Evolutionary conservation across 2,329 filamentous ascomycete genomes (phyloP).

Genomic region (Colletotrichum sp.): DNA sequence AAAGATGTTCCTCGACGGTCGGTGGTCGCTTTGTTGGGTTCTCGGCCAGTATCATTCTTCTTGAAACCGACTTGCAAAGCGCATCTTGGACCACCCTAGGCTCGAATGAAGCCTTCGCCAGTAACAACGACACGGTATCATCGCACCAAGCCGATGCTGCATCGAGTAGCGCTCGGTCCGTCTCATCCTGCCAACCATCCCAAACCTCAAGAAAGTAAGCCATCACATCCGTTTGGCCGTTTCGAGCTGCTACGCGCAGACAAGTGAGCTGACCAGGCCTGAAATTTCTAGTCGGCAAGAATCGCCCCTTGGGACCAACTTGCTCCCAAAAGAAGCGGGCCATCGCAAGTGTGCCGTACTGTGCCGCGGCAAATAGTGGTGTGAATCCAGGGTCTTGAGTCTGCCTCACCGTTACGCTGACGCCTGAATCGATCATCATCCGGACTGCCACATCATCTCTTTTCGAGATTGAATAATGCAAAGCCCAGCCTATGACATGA

Average conservation of each 20-base stretch:
- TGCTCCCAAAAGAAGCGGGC: constrained; percentile 31
- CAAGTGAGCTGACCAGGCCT: neutral
- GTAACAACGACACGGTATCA: neutral
- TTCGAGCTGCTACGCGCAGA: neutral
- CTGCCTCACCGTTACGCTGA: neutral
- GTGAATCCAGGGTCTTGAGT: neutral
- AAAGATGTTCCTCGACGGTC: neutral
- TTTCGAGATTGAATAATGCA: neutral
- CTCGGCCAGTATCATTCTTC: neutral
- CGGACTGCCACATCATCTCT: neutral
- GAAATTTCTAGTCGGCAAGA: neutral
- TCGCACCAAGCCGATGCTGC: neutral
- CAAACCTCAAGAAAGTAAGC: neutral
- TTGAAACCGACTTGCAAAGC: neutral
- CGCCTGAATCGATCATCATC: neutral
- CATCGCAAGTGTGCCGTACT: neutral
- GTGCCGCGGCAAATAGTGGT: neutral
- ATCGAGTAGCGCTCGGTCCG: neutral
- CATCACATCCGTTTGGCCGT: neutral
- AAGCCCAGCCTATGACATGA: neutral
- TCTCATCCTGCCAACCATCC: neutral
- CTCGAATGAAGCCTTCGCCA: neutral
- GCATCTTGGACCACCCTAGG: neutral
- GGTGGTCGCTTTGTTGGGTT: neutral
- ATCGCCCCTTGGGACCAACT: neutral